These are phyloP conservation scores for Entrophospora sp. DNA, from an alignment of 192 early-diverging fungal species.

Conservation along the genomic window DNA sequence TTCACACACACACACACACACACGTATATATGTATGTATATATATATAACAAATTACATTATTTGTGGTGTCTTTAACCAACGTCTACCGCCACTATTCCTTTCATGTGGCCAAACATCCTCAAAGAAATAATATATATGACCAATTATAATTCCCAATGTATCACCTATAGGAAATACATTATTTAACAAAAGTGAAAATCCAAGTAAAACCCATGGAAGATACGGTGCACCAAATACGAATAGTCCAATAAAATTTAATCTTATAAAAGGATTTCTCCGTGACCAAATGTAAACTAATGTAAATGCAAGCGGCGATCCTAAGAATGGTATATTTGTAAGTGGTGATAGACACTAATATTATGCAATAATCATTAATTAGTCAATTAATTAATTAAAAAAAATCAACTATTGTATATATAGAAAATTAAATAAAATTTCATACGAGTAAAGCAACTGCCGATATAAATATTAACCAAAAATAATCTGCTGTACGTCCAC, in stretches of 20 bases:
- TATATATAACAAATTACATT: slow-evolving; percentile 31
- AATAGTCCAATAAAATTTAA: slow-evolving; percentile 90
- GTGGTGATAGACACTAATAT: slow-evolving; percentile 13
- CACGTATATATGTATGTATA: neutral
- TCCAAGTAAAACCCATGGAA: slow-evolving; percentile 85
- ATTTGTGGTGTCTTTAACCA: slow-evolving; percentile 45
- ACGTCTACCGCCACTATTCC: slow-evolving; percentile 47
- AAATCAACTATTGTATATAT: neutral
- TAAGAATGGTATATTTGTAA: slow-evolving; percentile 63
- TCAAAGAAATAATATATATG: slow-evolving; percentile 95
- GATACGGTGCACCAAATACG: slow-evolving; percentile 81
- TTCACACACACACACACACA: too few species aligned
- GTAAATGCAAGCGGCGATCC: slow-evolving; percentile 74
- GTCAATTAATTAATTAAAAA: neutral
- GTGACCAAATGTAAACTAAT: slow-evolving; percentile 95
- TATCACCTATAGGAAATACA: slow-evolving; percentile 68
- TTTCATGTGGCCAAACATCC: slow-evolving; percentile 81
- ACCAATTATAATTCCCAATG: slow-evolving; percentile 78
- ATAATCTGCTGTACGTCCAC: slow-evolving; percentile 86
- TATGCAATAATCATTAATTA: neutral
- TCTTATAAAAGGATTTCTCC: slow-evolving; percentile 81
- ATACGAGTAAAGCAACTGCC: slow-evolving; percentile 47
- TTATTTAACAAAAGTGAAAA: slow-evolving; percentile 77
- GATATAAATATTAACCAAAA: slow-evolving; percentile 78
- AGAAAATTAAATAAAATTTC: slow-evolving; percentile 4